These are phyloP conservation scores for Dimargaris cristalligena DNA, from an alignment of 192 early-diverging fungal species.

Conservation along the genomic window DNA sequence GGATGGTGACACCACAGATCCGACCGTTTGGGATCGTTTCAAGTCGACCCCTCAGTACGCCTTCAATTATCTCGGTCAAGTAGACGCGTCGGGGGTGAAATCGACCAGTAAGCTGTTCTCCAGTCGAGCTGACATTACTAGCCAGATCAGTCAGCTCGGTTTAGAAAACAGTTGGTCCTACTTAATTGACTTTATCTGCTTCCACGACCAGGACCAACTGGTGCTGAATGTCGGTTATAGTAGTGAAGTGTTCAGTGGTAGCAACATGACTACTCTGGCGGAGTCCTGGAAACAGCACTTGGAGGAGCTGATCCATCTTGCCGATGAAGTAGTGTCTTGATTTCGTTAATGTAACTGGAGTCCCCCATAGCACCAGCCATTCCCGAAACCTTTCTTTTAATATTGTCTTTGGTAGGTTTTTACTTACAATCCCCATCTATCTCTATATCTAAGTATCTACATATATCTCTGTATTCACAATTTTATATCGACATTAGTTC, in stretches of 20 bases:
- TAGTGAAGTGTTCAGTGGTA: neutral
- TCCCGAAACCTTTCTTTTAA: neutral
- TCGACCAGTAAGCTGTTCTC: neutral
- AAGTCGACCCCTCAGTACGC: neutral
- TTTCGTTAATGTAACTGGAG: neutral
- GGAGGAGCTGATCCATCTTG: neutral
- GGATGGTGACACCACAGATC: too few species aligned
- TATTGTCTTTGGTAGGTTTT: neutral
- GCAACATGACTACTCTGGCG: neutral
- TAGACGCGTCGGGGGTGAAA: neutral
- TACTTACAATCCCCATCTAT: too few species aligned
- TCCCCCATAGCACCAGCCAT: too few species aligned
- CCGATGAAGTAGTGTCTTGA: neutral
- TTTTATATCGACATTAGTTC: too few species aligned
- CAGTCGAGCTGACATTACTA: neutral
- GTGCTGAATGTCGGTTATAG: neutral
- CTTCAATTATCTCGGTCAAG: constrained; percentile 12
- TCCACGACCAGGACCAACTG: constrained; percentile 5
- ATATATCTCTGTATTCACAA: too few species aligned
- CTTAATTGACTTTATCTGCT: neutral
- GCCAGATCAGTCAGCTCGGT: neutral
- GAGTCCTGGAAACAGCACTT: neutral
- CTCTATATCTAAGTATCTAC: too few species aligned
- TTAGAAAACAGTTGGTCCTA: constrained; percentile 3
- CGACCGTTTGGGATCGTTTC: neutral